Evolutionary conservation across 2,329 filamentous ascomycete genomes (phyloP).

Genomic region (Colletotrichum plurivorum): DNA sequence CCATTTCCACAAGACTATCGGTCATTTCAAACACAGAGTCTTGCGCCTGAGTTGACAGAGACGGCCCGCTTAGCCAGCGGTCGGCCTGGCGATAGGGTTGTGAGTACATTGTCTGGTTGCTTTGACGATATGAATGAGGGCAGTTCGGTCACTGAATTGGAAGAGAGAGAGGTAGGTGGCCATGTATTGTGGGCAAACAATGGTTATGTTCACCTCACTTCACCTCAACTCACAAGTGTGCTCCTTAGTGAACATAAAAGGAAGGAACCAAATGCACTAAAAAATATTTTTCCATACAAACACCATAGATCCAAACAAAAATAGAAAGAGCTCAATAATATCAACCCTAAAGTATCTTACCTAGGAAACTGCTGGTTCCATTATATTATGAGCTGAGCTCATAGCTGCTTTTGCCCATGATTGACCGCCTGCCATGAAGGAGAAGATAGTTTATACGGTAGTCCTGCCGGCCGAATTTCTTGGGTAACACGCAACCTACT

Average conservation of each 20-base stretch:
- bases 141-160: not conserved
- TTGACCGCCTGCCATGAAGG: too few relatives aligned
- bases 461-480: too few relatives aligned
- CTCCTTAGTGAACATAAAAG: not conserved
- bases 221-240: not conserved
- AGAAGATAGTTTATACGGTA: too few relatives aligned
- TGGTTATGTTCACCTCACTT: not conserved
- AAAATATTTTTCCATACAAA: not conserved
- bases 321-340: too few relatives aligned
- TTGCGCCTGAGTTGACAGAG: not conserved
- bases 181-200: not conserved
- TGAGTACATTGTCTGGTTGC: not conserved
- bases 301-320: not conserved
- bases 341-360: too few relatives aligned
- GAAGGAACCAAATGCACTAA: not conserved
- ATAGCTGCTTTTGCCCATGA: too few relatives aligned
- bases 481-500: too few relatives aligned
- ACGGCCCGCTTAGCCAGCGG: not conserved
- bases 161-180: not conserved
- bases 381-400: too few relatives aligned
- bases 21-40: not conserved
- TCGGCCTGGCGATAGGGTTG: conserved; percentile 4
- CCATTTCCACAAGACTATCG: not conserved
- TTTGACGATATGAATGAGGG: not conserved
- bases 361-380: too few relatives aligned